Evolutionary conservation across 2,329 filamentous ascomycete species (phyloP), one percentile per base, ranked within the genome.

Genomic region (Pezicula neosporulosa): DNA sequence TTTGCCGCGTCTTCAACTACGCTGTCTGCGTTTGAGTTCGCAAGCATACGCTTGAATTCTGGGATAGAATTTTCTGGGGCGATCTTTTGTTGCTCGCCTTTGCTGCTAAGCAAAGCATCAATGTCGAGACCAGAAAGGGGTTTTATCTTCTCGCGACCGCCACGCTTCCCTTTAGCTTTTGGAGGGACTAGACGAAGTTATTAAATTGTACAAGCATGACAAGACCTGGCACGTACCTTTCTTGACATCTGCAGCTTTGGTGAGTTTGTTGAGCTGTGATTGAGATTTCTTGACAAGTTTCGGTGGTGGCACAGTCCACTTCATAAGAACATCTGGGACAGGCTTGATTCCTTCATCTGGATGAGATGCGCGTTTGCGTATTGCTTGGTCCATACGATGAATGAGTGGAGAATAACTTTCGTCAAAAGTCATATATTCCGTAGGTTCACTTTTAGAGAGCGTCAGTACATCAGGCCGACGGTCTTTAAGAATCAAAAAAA

Each of bases 81-180:
- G 51, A 88, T 84, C 50, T 71, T 72, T 54, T 69, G 70, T 27
- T 71, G 72, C 44, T 77, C 81, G 50, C 80, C 74, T 13, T 13
- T 33, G 52, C 76, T 72, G 43, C 80, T 79, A n/a, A 97, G 82
- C 2, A 97, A 81, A 4, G 83, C 84, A 53, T 92, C 87, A 37
- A 97, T 80, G 61, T 97, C 89, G 38, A 99, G 84, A 18, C 92
- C 92, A 0, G 93, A 97, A 8, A 96, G 81, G 0, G 94, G 94
- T 61, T 93, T 93, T 52, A 87, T 80, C 1, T 79, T 71, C 28
- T 95, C 85, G 58, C 42, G 78, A 10, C 37, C 77, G 36, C 77
- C 75, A 63, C 86, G 87, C 55, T 84, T 86, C 35, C 88, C 86
- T 68, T 90, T 90, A 38, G 79, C 80, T 67, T 91, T 94, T 0